Base-by-base conservation (phyloP, 75 land plant species). In the Cryptomeria japonica region DNA sequence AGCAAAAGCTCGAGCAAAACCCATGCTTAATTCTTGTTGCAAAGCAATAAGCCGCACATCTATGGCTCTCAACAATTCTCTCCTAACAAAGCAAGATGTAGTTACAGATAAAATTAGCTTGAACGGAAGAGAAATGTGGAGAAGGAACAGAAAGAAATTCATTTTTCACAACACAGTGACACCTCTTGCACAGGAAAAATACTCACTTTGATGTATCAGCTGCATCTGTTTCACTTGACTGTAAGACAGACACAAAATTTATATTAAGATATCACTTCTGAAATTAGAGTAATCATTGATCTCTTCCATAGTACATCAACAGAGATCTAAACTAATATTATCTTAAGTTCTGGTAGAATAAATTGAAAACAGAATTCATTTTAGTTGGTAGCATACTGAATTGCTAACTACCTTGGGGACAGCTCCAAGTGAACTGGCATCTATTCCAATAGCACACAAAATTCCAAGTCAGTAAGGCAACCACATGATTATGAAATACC, bases 11-110 rank as follows among this genome's bases (percentile, higher is more conserved):
- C 93, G 90, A 90, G 89, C 73, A 87, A 87, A 94, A 82, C 93
- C 93, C 42, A 89, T 84, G 51, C 89, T 85, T n/a, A 95, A 87
- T 77, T 96, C 96, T 77, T 96, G 94, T 84, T 88, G 88, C 41
- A 95, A 88, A 0, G 96, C 93, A 38, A 86, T 46, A 80, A 93
- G 91, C n/a, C 97, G 94, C 47, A 93, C 92, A 92, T 96, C 97
- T 80, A 96, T 96, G n/a, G 97, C 97, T 87, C 89, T 94, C 47
- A 95, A 76, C 73, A 96, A 92, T 88, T 96, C 94, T 87, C 89
- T 95, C 91, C 97, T 96, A 89, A 55, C 46, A 83, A 83, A 83
- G 44, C 46, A 36, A 83, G 46, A 83, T 25, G 28, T 83, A 41
- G 25, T 41, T 41, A 83, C n/a, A 38, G 31, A 83, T 18, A 83